Conservation (phyloP, 2,329 filamentous ascomycete genomes). For the Cercospora citrullina region DNA sequence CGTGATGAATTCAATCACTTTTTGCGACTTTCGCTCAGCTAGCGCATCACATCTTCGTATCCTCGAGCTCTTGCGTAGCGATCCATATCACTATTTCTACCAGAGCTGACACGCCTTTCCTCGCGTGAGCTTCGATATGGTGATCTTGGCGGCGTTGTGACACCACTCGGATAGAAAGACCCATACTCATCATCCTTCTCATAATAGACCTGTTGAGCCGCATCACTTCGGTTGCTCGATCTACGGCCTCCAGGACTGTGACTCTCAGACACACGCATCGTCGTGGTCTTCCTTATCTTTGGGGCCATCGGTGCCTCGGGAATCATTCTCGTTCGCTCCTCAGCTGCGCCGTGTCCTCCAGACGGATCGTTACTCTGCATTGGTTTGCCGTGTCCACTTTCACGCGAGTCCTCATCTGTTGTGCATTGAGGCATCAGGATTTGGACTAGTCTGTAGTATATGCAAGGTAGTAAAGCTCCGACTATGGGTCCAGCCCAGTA, state of each 20-base stretch:
- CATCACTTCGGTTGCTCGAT: background rate
- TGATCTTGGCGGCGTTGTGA: slow-evolving; percentile 6
- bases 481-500: slow-evolving; percentile 35
- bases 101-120: slow-evolving; percentile 11
- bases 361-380: background rate
- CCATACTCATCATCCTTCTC: slow-evolving; percentile 7
- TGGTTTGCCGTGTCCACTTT: background rate
- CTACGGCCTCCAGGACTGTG: slow-evolving; percentile 8
- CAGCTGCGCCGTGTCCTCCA: background rate
- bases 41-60: slow-evolving; percentile 15
- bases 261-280: slow-evolving; percentile 4
- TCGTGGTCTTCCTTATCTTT: slow-evolving; percentile 7
- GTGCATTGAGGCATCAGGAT: background rate
- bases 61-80: slow-evolving; percentile 15
- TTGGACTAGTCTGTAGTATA: slow-evolving; percentile 34
- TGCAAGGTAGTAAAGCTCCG: slow-evolving; percentile 33
- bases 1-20: background rate
- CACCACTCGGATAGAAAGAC: background rate
- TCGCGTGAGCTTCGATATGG: slow-evolving; percentile 13
- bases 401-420: background rate
- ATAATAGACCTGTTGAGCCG: background rate
- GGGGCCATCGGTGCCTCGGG: slow-evolving; percentile 8
- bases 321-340: slow-evolving; percentile 9
- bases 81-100: slow-evolving; percentile 17
- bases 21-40: background rate